phyloP scores from a whole-genome alignment of 1,284 basidiomycete genomes.

The Apiotrichum brassicae region DNA sequence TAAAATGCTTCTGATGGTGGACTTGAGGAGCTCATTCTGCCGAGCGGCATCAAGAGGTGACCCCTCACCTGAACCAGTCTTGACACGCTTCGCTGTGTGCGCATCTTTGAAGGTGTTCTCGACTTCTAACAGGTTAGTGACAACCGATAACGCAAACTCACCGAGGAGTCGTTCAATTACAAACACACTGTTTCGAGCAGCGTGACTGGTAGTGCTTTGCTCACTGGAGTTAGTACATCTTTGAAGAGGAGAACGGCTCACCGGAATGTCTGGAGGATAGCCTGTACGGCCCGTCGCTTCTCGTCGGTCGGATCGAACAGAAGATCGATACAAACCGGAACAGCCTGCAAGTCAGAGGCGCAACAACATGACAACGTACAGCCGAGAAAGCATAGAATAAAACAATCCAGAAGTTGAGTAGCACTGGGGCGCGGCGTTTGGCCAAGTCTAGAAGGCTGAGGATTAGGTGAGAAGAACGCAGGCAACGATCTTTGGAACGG shows the following conservation, averaged over 20 bases:
- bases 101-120: constrained; percentile 4
- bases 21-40: constrained; percentile 5
- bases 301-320: constrained; percentile 13
- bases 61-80: neutral
- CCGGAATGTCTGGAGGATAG: constrained; percentile 13
- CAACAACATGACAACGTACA: neutral
- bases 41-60: neutral
- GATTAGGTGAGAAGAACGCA: constrained; percentile 5
- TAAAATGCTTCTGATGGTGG: constrained; percentile 7
- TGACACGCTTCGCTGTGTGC: neutral
- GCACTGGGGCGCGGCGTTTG: constrained; percentile 2
- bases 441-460: constrained; percentile 15
- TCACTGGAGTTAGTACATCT: neutral
- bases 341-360: constrained; percentile 3
- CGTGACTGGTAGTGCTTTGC: constrained; percentile 1
- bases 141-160: neutral
- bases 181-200: constrained; percentile 16
- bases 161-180: constrained; percentile 16
- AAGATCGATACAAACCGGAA: constrained; percentile 16
- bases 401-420: constrained; percentile 16
- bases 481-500: constrained; percentile 12
- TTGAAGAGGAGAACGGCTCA: neutral
- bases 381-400: constrained; percentile 19
- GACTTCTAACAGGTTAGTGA: constrained; percentile 1
- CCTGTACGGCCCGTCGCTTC: constrained; percentile 7